These are phyloP conservation scores for Paramecium caudatum DNA, from an alignment of 73 alveolate genomes.

Conservation along the genomic window DNA sequence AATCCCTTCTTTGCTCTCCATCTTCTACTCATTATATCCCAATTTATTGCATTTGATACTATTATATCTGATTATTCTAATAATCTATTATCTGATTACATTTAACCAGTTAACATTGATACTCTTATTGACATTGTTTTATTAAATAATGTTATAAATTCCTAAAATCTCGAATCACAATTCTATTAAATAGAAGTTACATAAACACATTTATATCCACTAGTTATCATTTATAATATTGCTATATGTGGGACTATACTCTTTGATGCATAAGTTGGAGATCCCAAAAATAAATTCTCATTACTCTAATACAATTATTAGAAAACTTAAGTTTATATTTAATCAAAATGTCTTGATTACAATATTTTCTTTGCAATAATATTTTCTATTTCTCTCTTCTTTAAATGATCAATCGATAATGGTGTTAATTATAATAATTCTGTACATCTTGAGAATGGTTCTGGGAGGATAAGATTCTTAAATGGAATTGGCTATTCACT, in stretches of 20 bases:
- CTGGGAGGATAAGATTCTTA: slow-evolving; percentile 98
- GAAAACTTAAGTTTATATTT: slow-evolving; percentile 94
- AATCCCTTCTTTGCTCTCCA: slow-evolving; percentile 84
- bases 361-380: slow-evolving; percentile 78
- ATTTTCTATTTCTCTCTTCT: slow-evolving; percentile 70
- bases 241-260: slow-evolving; percentile 90
- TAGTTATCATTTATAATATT: slow-evolving; percentile 86
- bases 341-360: slow-evolving; percentile 82
- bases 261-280: slow-evolving; percentile 92
- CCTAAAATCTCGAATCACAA: slow-evolving; percentile 70
- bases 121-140: slow-evolving; percentile 71
- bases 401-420: slow-evolving; percentile 65
- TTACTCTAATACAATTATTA: slow-evolving; percentile 84
- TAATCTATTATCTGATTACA: slow-evolving; percentile 74
- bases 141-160: slow-evolving; percentile 75
- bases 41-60: slow-evolving; percentile 82
- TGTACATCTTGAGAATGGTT: slow-evolving; percentile 92
- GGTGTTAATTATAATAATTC: slow-evolving; percentile 75
- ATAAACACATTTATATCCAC: slow-evolving; percentile 81
- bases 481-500: slow-evolving; percentile 95
- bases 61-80: slow-evolving; percentile 77
- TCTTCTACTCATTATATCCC: slow-evolving; percentile 91
- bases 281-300: slow-evolving; percentile 96
- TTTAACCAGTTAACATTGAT: slow-evolving; percentile 78
- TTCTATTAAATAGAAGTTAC: slow-evolving; percentile 81